Base-by-base conservation (phyloP, 2,329 filamentous ascomycete species). In the Ascochyta koolunga region DNA sequence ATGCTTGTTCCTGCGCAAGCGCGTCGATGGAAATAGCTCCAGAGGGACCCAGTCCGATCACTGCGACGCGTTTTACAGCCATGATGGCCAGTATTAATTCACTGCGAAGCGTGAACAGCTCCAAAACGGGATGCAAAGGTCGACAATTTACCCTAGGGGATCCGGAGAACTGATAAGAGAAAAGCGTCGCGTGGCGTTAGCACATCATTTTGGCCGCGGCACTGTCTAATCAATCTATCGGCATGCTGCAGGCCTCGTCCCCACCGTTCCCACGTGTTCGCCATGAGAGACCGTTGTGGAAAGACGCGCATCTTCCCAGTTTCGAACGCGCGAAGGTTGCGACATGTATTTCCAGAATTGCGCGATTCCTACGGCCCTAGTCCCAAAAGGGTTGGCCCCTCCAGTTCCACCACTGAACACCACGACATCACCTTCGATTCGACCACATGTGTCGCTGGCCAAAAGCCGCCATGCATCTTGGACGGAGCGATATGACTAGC, bases 21-120 rank as follows among this genome's bases (percentile, higher is more conserved):
- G 85, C 84, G 74, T 88, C 84, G 3, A 86, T 80, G 0, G 84
- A 73, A 50, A 87, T 86, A 11, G 82, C 82, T 2, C 85, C 85
- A 3, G 82, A 78, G 6, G 86, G 85, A 5, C 85, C 85, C 2
- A 83, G 79, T 6, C 85, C 85, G 61, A 88, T 84, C 5, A 88
- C 79, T 16, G 85, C 85, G 11, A 88, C 80, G 13, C 78, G 59
- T 43, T 66, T 67, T 18, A 60, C 51, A n/a, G 43, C 43, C 61
- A 65, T 66, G 2, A 9, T 19, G 10, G 4, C 21, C 27, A 9
- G 11, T 13, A 22, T 7, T 2, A 25, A 4, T 4, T 39, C 19
- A 33, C 36, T 32, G 40, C 10, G 18, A 45, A 16, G 29, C 16
- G 22, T 13, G 11, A 42, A 43, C 5, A 24, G 19, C 19, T 16